phyloP scores from a whole-genome alignment of 129 eudicot species.

The Calendula officinalis region DNA sequence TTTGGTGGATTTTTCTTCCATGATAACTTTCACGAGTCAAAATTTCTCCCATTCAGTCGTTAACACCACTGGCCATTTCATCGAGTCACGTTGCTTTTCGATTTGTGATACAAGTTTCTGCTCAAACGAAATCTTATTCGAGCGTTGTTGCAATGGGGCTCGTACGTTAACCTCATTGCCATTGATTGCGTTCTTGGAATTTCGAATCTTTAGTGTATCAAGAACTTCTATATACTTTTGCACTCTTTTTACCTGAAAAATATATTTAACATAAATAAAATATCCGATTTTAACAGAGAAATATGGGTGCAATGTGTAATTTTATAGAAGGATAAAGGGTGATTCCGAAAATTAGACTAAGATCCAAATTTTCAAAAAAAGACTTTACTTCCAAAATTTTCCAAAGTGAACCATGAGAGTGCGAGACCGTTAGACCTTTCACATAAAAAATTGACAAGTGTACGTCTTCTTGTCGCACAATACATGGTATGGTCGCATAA shows the following conservation, averaged over 20 bases:
- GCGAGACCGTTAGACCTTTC: no score
- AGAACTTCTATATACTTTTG: constrained; percentile 77
- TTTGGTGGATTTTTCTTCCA: background rate
- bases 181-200: constrained; percentile 34
- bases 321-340: no score
- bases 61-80: constrained; percentile 54
- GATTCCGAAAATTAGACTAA: no score
- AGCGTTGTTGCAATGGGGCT: constrained; percentile 26
- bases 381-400: no score
- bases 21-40: constrained; percentile 23
- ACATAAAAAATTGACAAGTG: no score
- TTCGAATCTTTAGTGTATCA: constrained; percentile 60
- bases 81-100: constrained; percentile 35
- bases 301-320: no score
- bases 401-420: no score
- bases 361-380: no score
- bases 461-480: no score
- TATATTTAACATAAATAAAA: background rate
- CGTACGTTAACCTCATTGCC: constrained; percentile 28
- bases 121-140: constrained; percentile 27
- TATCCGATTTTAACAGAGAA: no score
- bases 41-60: constrained; percentile 75
- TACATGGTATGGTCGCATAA: no score
- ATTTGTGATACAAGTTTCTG: constrained; percentile 30
- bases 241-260: constrained; percentile 69